Conservation (phyloP, 768 basidiomycete species). For the Serendipita vermifera region DNA sequence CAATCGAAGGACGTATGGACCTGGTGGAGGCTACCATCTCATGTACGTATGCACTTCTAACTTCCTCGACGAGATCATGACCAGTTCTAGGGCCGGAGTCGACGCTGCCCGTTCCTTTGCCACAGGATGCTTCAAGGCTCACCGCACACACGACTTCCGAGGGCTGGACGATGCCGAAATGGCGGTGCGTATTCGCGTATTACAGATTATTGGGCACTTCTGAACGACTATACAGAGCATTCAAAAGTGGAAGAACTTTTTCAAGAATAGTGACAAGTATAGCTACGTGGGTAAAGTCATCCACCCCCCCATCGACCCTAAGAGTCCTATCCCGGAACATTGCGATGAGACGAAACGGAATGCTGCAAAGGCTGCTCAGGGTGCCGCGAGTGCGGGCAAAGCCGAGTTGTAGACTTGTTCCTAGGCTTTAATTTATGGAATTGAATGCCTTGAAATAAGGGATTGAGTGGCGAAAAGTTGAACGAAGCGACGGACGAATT, state of each 20-base stretch:
- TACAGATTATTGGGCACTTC: constrained; percentile 4
- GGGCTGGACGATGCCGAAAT: constrained; percentile 63
- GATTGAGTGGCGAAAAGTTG: no score
- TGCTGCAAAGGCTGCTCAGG: neutral
- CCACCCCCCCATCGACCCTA: constrained; percentile 65
- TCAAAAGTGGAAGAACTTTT: constrained; percentile 84
- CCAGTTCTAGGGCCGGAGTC: constrained; percentile 48
- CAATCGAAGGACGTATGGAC: constrained; percentile 65
- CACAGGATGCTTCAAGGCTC: constrained; percentile 85
- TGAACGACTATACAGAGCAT: constrained; percentile 40
- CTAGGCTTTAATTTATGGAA: no score
- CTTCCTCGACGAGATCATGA: neutral
- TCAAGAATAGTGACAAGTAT: constrained; percentile 69
- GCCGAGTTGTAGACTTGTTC: no score
- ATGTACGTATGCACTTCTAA: constrained; percentile 34
- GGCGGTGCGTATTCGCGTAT: constrained; percentile 33
- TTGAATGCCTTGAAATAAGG: no score
- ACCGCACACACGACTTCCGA: constrained; percentile 83
- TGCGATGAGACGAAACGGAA: constrained; percentile 47
- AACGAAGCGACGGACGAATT: no score
- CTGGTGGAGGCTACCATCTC: constrained; percentile 70
- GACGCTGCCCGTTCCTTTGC: constrained; percentile 89
- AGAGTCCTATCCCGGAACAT: constrained; percentile 57
- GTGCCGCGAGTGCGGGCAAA: no score
- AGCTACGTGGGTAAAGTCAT: constrained; percentile 58